These are phyloP conservation scores for Haematococcus lacustris DNA, from an alignment of 139 green algal genomes.

Conservation along the genomic window DNA sequence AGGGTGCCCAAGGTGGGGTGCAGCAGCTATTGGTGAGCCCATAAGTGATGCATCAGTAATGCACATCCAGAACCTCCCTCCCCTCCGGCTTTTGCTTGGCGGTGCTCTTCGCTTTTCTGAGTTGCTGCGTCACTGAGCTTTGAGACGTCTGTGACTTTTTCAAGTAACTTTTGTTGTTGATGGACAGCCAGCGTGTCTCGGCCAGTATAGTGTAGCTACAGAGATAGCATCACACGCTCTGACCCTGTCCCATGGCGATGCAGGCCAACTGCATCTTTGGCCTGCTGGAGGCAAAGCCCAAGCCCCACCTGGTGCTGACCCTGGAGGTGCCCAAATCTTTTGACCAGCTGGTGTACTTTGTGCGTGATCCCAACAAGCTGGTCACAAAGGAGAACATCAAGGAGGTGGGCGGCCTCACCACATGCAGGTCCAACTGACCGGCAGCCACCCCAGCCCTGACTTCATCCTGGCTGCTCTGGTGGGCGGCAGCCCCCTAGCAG, in stretches of 20 bases:
- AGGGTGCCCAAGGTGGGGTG: too few species aligned
- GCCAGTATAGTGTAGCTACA: neutral
- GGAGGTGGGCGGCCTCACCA: neutral
- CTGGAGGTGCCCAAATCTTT: conserved; percentile 28
- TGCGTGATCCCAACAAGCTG: conserved; percentile 50
- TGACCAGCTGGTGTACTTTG: conserved; percentile 52
- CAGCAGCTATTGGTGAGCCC: too few species aligned
- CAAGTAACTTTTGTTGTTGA: neutral
- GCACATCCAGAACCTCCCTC: neutral
- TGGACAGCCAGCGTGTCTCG: conserved; percentile 8
- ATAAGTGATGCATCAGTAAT: too few species aligned
- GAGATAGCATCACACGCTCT: neutral
- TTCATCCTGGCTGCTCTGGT: conserved; percentile 5
- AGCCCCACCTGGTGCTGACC: conserved; percentile 17
- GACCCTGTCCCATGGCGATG: neutral
- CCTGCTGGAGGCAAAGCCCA: conserved; percentile 11
- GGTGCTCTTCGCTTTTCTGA: too few species aligned
- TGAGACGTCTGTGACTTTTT: conserved; percentile 3
- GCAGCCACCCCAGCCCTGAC: neutral
- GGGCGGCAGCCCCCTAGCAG: conserved; percentile 5
- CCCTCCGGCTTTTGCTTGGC: conserved; percentile 7
- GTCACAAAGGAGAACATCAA: conserved; percentile 51
- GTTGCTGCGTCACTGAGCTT: too few species aligned
- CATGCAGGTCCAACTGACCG: neutral
- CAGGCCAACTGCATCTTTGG: conserved; percentile 45